Evolutionary conservation across 352 stramenopile genomes (phyloP), one percentile per base, ranked within the genome.

Genomic region (Phytopythium helicoides): DNA sequence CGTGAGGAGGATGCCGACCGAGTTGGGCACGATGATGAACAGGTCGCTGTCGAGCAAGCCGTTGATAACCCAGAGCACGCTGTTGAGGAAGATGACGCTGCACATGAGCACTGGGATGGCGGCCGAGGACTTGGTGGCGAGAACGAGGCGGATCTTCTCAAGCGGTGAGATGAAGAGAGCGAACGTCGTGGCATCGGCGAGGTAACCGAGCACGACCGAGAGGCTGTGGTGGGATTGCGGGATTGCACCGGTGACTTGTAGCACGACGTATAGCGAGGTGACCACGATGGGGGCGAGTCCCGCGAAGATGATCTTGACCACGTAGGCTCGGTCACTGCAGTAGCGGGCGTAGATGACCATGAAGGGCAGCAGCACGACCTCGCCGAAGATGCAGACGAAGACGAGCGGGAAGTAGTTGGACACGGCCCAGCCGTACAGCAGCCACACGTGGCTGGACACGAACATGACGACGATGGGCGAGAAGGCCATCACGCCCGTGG

Each of bases 41-140:
- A 67, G 31, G 25, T 89, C 71, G 31, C 72, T 25, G 42, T 75
- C 62, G 15, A 85, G 26, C 16, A 75, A 49, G 11, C 71, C 73
- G 49, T 79, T 81, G 41, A 74, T 23, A 47, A 80, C 48, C 73
- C 79, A 87, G 25, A 87, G 58, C 2, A 50, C 39, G 52, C 77
- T 81, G 66, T 84, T 89, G 49, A 72, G 10, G 11, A 67, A 62
- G 3, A 72, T 78, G 25, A 73, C 67, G 9, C 52, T n/a, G 18
- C 71, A 70, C 58, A 89, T 72, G 19, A 66, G 14, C 18, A 82
- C 66, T 3, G 64, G 64, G 31, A 89, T 83, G 2, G 67, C 76
- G 56, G 62, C 52, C 4, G 63, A 60, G 5, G 54, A 68, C 41
- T 68, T 71, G 25, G 54, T 64, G n/a, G 46, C 21, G 15, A 68